Base-by-base conservation (phyloP, 1,284 basidiomycete species). In the Gomphus bonarii region DNA sequence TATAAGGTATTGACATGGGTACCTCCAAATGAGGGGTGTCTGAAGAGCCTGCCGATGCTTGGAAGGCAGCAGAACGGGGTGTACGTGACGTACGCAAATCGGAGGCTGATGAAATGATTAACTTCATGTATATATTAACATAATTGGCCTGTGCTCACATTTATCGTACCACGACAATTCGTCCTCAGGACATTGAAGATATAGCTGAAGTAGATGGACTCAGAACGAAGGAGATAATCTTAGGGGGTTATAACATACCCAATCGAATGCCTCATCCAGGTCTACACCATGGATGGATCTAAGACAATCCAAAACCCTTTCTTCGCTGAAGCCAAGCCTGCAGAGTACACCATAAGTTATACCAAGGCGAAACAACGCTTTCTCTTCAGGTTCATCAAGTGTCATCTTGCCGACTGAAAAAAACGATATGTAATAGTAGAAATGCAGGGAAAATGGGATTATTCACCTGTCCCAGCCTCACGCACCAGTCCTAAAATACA, bases 251-350 rank as follows among this genome's bases (percentile, higher is more conserved):
- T 40, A 4, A 69, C 83, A 60, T 64, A 95, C 93, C 92, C 93
- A 97, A 65, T 93, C 88, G 57, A 91, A 77, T n/a, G 90, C 93
- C 57, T 95, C 90, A 20, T 97, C 93, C 43, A 97, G 75, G 7
- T 94, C 90, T 18, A 90, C 73, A 1, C 83, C 81, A 35, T 75
- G 69, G 35, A 86, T 82, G 20, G 72, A 69, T 54, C 69, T 71
- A 14, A 97, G 69, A 62, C 91, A 94, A 60, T 84, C 75, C 54
- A 82, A 76, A 9, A 93, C 82, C 58, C 82, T 75, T 8, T 74
- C 76, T 61, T 89, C 81, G 0, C 79, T 70, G 69, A 95, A 95
- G 0, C 91, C 92, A n/a, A 95, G 75, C 54, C 86, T 79, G 59
- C 86, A 76, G n/a, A 99, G 75, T 18, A 91, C 80, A 30, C 90